Base-by-base conservation (phyloP, 2,329 filamentous ascomycete species). In the Aspergillus sp. region DNA sequence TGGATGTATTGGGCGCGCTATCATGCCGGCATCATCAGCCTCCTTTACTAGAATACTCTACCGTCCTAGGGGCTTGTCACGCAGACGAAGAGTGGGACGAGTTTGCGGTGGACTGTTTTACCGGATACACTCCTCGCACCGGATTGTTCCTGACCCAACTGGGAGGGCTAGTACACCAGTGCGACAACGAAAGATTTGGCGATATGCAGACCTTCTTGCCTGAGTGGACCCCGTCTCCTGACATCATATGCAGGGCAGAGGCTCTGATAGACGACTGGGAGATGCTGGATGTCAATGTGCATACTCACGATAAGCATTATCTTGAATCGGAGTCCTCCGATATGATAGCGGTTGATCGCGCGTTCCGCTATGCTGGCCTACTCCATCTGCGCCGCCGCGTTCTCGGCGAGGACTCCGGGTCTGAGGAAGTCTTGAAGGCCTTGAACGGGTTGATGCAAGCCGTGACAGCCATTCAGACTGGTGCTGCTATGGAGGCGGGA, bases 291-390 rank as follows among this genome's bases (percentile, higher is more conserved):
- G 69, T 74, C 64, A 73, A 78, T 53, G 73, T 74, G 25, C 76
- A 79, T 63, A 70, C 75, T 31, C 69, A 72, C 47, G 74, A 76
- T 55, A 71, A 74, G 45, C 78, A 83, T 71, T 77, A 80, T 63
- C 70, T 67, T 45, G 73, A 72, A 8, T 71, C 70, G 1, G 78
- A 79, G 30, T 75, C 74, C 15, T 73, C 77, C 54, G 83, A 86
- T 47, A 82, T 85, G 57, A 81, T 83, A 59, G 89, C 91, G 9
- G 89, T 88, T 2, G 93, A 95, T 71, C 85, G 89, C 70, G 88
- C 91, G 2, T 94, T 91, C 74, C 91, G 94, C 72, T 92, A 88
- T 84, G 90, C 91, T 1, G 91, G 89, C 0, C 79, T 93, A 11
- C 85, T 94, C 4, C 91, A 95, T 71, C 82, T 95, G 8, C 85